These are phyloP conservation scores for Verbascum thapsus DNA, from an alignment of 257 asterid genomes.

Conservation along the genomic window DNA sequence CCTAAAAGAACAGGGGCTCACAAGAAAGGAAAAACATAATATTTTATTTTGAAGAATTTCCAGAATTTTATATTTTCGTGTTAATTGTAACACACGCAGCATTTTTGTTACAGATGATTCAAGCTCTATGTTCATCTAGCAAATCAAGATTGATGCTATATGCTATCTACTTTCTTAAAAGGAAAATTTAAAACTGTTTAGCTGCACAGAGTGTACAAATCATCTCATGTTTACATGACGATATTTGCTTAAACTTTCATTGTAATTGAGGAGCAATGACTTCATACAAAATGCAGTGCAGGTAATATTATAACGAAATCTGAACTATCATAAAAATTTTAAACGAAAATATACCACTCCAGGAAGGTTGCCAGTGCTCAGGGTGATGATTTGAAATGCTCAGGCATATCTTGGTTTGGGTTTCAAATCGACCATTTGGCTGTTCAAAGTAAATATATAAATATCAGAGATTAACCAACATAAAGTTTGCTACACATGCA, in stretches of 20 bases:
- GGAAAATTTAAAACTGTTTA: neutral
- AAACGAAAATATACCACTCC: conserved; percentile 71
- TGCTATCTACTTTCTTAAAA: neutral
- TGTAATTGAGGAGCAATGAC: neutral
- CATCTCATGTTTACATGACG: neutral
- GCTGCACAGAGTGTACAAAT: neutral
- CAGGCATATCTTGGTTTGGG: conserved; percentile 95
- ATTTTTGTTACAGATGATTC: no score
- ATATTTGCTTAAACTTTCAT: conserved; percentile 13
- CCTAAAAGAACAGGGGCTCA: neutral
- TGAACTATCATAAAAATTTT: conserved; percentile 5
- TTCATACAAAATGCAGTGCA: neutral
- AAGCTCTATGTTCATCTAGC: neutral
- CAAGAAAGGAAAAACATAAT: no score
- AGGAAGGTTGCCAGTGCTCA: conserved; percentile 98
- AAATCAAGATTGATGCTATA: neutral
- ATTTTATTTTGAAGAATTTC: no score
- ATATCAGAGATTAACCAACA: conserved; percentile 7
- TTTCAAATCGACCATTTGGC: conserved; percentile 97
- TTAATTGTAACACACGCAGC: no score
- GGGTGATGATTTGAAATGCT: conserved; percentile 98
- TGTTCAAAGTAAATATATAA: conserved; percentile 32
- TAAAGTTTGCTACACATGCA: neutral
- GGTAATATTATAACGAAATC: neutral
- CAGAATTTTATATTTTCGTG: no score